Evolutionary conservation across 345 rosid species (phyloP).

Genomic region (Mangifera indica): DNA sequence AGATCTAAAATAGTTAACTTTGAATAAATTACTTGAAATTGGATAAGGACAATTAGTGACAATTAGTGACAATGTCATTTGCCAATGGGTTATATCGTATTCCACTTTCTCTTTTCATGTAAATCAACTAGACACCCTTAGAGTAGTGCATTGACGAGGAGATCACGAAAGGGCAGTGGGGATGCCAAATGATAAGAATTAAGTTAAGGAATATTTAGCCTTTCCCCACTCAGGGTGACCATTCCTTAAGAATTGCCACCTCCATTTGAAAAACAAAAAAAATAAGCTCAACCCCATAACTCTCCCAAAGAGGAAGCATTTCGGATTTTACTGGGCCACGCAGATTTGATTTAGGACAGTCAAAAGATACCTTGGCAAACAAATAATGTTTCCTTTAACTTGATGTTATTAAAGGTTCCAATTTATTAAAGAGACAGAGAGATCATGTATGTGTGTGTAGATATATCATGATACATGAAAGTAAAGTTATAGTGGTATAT

Average conservation of each 20-base stretch:
- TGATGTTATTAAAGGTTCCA: slow-evolving; percentile 20
- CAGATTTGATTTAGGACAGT: slow-evolving; percentile 15
- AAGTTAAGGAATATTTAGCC: not conserved
- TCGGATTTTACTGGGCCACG: slow-evolving; percentile 36
- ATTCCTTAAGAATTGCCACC: slow-evolving; percentile 8
- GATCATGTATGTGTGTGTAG: slow-evolving; percentile 21
- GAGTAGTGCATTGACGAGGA: not conserved
- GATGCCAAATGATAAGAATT: slow-evolving; percentile 2
- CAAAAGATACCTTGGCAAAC: slow-evolving; percentile 23
- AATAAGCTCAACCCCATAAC: slow-evolving; percentile 20
- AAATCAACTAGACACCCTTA: not conserved
- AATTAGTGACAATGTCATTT: not conserved
- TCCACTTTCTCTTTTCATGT: slow-evolving; percentile 21
- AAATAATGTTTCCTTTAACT: not conserved
- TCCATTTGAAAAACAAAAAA: not conserved
- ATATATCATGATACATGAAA: slow-evolving; percentile 12
- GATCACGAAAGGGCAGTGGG: too few relatives aligned
- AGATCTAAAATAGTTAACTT: too few relatives aligned
- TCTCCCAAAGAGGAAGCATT: slow-evolving; percentile 31
- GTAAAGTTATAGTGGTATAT: slow-evolving; percentile 1
- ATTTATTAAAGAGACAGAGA: slow-evolving; percentile 39
- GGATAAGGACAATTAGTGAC: too few relatives aligned
- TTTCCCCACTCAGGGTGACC: not conserved
- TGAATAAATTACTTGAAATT: too few relatives aligned
- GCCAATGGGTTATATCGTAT: not conserved